Evolutionary conservation across 2,329 filamentous ascomycete species (phyloP).

Genomic region (Aspergillus costaricaensis): DNA sequence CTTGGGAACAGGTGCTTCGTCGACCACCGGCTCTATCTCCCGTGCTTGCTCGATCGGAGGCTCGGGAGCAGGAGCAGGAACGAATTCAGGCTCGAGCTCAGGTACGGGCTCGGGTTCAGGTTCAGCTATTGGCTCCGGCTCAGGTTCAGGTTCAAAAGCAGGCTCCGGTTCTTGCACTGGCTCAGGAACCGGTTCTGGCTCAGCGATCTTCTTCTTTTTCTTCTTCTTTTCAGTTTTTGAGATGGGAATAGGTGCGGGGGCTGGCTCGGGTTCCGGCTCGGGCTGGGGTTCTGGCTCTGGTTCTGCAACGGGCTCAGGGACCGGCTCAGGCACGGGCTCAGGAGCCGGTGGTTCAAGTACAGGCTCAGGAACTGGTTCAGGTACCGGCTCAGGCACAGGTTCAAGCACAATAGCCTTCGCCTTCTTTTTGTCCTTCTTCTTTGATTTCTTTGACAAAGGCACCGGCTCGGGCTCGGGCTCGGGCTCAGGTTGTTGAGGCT

Average conservation of each 20-base stretch:
- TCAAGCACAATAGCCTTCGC: slow-evolving; percentile 16
- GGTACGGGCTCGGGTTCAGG: slow-evolving; percentile 29
- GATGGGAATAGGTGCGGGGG: slow-evolving; percentile 24
- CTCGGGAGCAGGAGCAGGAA: slow-evolving; percentile 21
- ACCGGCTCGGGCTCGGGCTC: slow-evolving; percentile 36
- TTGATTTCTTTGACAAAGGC: slow-evolving; percentile 23
- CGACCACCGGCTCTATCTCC: slow-evolving; percentile 21
- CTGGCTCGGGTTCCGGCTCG: slow-evolving; percentile 24
- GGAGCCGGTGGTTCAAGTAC: slow-evolving; percentile 25
- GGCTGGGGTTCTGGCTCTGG: slow-evolving; percentile 24
- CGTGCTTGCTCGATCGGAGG: slow-evolving; percentile 17
- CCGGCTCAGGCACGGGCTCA: slow-evolving; percentile 30
- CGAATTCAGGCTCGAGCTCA: slow-evolving; percentile 26
- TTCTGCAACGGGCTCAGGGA: slow-evolving; percentile 28
- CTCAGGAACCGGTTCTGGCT: slow-evolving; percentile 36
- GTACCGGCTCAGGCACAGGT: slow-evolving; percentile 20
- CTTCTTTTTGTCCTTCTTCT: slow-evolving; percentile 24
- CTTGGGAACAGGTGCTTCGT: slow-evolving; percentile 30
- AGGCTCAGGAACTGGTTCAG: slow-evolving; percentile 34
- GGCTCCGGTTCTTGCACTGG: slow-evolving; percentile 34
- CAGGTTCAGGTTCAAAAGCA: slow-evolving; percentile 25
- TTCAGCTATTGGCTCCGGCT: slow-evolving; percentile 9
- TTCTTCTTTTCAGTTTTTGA: slow-evolving; percentile 33
- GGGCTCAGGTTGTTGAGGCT: slow-evolving; percentile 20
- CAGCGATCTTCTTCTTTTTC: slow-evolving; percentile 29